Evolutionary conservation across 176 grass and related monocot genomes (phyloP), one percentile per base, ranked within the genome.

Genomic region (Carex pumila): DNA sequence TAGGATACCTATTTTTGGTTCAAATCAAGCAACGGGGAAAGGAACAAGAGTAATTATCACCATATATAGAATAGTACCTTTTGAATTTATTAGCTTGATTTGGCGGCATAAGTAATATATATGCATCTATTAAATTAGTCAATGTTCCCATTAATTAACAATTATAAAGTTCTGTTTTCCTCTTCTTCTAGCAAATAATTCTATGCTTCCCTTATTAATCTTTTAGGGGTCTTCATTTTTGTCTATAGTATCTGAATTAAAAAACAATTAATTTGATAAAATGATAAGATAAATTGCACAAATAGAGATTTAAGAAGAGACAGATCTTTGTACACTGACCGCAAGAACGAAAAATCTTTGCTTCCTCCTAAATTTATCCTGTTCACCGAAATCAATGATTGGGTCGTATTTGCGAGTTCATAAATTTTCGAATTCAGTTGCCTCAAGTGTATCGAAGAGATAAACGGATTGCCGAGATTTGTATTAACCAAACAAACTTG

Each of bases 381-480:
- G 1, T 12, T 2, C 7, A n/a, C n/a, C 17, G 6, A n/a, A 60
- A 60, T 7, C 18, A 60, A 7, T 7, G 57, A 60, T 60, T 60
- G 57, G 1, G 57, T 60, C 0, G 57, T 6, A 2, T 60, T 60
- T 2, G 7, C 57, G 7, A 19, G 8, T 60, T 1, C 0, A 60
- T 60, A 60, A 19, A 7, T 19, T 17, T 3, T n/a, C 7, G 45
- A 49, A 49, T 60, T 56, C 12, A 92, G 34, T 65, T 58, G 82
- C 82, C 90, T 92, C 77, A 87, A 75, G 22, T 87, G 84, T 31
- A 92, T 14, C 7, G 80, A 74, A 50, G 90, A 92, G 18, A 92
- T 89, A 62, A 90, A 87, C 8, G 91, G 88, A 84, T 56, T 82
- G 19, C 88, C 91, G 12, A 17, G 65, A 12, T 76, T 79, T 61